A percentile compares a stretch with the other conserved stretches of the same genome.
These are phyloP conservation scores for Diaporthe sp. DNA, from an alignment of 2,329 filamentous ascomycete genomes.

Conservation along the genomic window DNA sequence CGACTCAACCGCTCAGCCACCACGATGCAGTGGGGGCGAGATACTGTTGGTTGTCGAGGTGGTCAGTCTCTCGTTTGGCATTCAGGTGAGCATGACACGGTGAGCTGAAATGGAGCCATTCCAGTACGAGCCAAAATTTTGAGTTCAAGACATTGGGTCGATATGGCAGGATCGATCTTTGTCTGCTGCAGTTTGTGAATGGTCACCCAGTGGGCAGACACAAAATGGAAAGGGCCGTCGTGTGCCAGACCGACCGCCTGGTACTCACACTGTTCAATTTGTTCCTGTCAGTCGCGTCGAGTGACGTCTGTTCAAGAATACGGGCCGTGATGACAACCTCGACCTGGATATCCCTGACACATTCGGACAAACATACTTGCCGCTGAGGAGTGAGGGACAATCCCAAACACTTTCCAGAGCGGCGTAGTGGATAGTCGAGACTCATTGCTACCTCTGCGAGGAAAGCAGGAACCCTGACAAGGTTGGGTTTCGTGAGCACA, in stretches of 20 bases:
- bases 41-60: slow-evolving; percentile 10
- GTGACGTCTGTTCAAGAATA: not conserved
- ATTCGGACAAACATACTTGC: not conserved
- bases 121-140: not conserved
- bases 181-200: not conserved
- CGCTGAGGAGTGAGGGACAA: not conserved
- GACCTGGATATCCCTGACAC: not conserved
- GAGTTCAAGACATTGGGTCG: not conserved
- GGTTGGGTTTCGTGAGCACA: not conserved
- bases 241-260: not conserved
- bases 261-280: not conserved
- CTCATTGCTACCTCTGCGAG: not conserved
- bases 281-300: not conserved
- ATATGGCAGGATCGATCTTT: not conserved
- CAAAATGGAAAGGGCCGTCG: not conserved
- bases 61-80: not conserved
- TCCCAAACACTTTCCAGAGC: not conserved
- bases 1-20: slow-evolving; percentile 7
- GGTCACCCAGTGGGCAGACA: not conserved
- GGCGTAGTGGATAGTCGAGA: not conserved
- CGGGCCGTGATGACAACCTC: not conserved
- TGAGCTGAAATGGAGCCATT: not conserved
- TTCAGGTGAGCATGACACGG: not conserved
- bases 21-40: slow-evolving; percentile 15
- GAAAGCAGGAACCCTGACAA: not conserved